These are phyloP conservation scores for Nepenthes mirabilis DNA, from an alignment of 148 eudicot species.

Conservation along the genomic window DNA sequence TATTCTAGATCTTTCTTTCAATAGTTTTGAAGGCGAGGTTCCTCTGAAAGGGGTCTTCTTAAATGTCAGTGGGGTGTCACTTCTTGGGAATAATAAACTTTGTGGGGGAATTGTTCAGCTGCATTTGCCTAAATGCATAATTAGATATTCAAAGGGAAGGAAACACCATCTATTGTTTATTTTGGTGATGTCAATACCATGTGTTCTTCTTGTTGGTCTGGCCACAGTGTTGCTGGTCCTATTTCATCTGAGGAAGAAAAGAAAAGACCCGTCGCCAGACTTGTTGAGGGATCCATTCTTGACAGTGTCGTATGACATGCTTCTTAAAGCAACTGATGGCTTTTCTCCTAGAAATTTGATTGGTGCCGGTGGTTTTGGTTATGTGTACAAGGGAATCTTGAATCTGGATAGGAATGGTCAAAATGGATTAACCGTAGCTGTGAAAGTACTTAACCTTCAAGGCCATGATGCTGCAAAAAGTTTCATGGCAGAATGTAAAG, in stretches of 20 bases:
- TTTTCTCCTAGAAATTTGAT: constrained; percentile 4
- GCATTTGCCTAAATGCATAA: constrained; percentile 8
- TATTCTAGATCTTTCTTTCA: constrained; percentile 9
- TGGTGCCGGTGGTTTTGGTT: constrained; percentile 1
- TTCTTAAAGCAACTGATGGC: constrained; percentile 11
- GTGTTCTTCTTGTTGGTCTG: not conserved
- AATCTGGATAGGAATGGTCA: not conserved
- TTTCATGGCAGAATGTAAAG: constrained; percentile 7
- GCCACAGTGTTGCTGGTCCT: not conserved
- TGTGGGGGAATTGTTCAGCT: constrained; percentile 15
- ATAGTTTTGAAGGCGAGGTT: constrained; percentile 14
- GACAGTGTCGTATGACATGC: constrained; percentile 10
- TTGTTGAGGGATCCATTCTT: constrained; percentile 5
- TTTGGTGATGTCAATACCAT: not conserved
- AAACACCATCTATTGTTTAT: not conserved
- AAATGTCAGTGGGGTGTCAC: constrained; percentile 4
- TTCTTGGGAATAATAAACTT: constrained; percentile 11
- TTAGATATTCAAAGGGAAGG: not conserved
- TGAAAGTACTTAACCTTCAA: constrained; percentile 6
- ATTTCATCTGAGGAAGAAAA: not conserved
- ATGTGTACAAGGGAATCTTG: constrained; percentile 6
- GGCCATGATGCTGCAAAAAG: not conserved
- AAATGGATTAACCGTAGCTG: not conserved
- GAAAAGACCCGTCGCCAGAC: not conserved
- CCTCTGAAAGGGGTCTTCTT: constrained; percentile 10